phyloP scores from a whole-genome alignment of 768 basidiomycete species.

The Auriscalpium vulgare region DNA sequence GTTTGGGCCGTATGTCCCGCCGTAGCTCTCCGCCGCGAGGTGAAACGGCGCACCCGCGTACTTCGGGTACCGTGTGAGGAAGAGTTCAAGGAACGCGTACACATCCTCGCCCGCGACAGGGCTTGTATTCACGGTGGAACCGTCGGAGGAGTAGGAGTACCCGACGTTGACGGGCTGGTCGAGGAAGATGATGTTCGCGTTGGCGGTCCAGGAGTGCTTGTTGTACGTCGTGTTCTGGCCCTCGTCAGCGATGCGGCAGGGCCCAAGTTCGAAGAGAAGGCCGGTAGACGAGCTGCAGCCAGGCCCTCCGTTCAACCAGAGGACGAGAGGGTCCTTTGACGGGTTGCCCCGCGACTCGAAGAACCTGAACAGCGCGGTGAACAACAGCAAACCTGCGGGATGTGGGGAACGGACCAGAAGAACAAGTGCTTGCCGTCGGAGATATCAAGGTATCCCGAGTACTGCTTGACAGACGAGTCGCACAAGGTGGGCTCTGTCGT shows the following conservation, averaged over 20 bases:
- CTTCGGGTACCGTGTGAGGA: constrained; percentile 68
- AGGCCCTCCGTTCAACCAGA: constrained; percentile 84
- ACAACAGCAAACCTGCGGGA: background rate
- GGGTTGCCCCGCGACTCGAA: constrained; percentile 80
- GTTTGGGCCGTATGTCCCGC: constrained; percentile 70
- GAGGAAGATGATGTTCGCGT: constrained; percentile 73
- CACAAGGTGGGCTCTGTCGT: constrained; percentile 38
- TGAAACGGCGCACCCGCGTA: constrained; percentile 69
- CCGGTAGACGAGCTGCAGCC: constrained; percentile 26
- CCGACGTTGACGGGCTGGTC: constrained; percentile 85
- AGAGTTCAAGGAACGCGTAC: constrained; percentile 75
- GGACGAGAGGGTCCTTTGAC: constrained; percentile 67
- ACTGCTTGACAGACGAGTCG: constrained; percentile 42
- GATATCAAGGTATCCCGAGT: constrained; percentile 53
- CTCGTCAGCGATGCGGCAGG: constrained; percentile 10
- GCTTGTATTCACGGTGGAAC: constrained; percentile 66
- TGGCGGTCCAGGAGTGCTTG: constrained; percentile 76
- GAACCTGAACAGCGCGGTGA: constrained; percentile 46
- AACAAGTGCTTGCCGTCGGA: constrained; percentile 47
- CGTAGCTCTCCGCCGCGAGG: constrained; percentile 74
- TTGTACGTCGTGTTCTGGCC: constrained; percentile 65
- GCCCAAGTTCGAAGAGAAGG: constrained; percentile 15
- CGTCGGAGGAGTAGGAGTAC: constrained; percentile 76
- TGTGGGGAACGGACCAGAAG: constrained; percentile 37
- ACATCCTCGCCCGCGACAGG: constrained; percentile 89